These are phyloP conservation scores for Verticillium nonalfalfae DNA, from an alignment of 2,329 filamentous ascomycete species.

Conservation along the genomic window DNA sequence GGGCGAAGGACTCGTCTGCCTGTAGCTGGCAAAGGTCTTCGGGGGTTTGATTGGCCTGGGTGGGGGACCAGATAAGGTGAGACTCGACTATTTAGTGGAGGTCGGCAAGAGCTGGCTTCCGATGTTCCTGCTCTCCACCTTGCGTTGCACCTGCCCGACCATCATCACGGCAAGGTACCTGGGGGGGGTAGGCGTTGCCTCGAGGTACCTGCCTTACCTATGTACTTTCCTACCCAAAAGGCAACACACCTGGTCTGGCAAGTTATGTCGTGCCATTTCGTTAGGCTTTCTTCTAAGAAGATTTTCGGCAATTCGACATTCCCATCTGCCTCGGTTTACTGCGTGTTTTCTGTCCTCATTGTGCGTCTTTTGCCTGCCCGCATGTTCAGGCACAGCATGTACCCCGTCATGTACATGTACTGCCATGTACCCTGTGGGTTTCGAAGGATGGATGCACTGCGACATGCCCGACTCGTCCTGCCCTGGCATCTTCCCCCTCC, in stretches of 20 bases:
- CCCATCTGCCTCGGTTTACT: neutral
- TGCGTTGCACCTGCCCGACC: neutral
- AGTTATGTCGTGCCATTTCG: no score
- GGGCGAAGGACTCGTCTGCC: neutral
- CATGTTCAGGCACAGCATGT: neutral
- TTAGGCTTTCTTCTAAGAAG: no score
- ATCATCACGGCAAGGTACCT: no score
- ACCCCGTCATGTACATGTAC: neutral
- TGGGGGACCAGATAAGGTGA: neutral
- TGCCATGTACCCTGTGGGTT: neutral
- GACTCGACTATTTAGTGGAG: neutral
- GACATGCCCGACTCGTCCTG: neutral
- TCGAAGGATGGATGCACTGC: neutral
- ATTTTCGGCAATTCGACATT: no score
- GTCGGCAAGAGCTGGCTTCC: neutral
- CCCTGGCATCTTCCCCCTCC: neutral
- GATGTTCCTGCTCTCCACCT: neutral
- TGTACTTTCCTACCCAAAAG: no score
- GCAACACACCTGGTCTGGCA: no score
- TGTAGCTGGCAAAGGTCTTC: neutral
- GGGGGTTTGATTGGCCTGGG: neutral
- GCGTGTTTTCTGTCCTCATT: neutral
- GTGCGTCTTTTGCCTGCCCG: neutral
- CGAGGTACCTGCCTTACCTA: no score
- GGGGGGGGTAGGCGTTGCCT: no score